A percentile compares a stretch with the other conserved stretches of the same genome.
Evolutionary conservation across 257 asterid species (phyloP).

Genomic region (Solanum tarijense): DNA sequence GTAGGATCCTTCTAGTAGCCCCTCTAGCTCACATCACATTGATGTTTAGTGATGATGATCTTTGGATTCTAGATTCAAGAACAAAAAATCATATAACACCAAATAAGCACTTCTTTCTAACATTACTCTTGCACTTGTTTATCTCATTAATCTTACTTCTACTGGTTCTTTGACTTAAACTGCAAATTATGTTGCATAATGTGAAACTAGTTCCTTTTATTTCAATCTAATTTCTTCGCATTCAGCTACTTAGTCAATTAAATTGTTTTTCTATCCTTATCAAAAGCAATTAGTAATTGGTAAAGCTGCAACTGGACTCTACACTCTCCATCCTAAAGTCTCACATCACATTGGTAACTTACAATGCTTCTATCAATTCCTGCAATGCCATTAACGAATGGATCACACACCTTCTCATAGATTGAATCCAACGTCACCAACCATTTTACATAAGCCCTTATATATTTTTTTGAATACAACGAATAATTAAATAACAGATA

Average conservation of each 20-base stretch:
- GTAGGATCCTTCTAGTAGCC: background rate
- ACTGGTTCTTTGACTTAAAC: background rate
- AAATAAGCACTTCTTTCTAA: background rate
- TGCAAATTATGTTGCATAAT: background rate
- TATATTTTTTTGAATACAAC: background rate
- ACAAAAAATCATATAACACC: background rate
- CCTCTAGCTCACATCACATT: background rate
- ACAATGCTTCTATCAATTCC: background rate
- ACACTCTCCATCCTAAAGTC: background rate
- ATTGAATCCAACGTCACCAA: background rate
- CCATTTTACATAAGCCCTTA: background rate
- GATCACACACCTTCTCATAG: background rate
- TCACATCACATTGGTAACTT: background rate
- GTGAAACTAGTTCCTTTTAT: too few species aligned
- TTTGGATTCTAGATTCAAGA: background rate
- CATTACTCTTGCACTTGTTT: background rate
- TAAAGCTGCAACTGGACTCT: background rate
- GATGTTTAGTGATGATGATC: background rate
- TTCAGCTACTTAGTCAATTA: background rate
- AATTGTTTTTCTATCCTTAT: background rate
- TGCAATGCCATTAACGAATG: background rate
- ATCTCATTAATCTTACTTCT: background rate
- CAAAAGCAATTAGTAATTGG: background rate
- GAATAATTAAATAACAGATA: background rate
- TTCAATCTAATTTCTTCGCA: too few species aligned